phyloP scores from a whole-genome alignment of 805 yeast genomes.

The Kazachstania bromeliacearum region DNA sequence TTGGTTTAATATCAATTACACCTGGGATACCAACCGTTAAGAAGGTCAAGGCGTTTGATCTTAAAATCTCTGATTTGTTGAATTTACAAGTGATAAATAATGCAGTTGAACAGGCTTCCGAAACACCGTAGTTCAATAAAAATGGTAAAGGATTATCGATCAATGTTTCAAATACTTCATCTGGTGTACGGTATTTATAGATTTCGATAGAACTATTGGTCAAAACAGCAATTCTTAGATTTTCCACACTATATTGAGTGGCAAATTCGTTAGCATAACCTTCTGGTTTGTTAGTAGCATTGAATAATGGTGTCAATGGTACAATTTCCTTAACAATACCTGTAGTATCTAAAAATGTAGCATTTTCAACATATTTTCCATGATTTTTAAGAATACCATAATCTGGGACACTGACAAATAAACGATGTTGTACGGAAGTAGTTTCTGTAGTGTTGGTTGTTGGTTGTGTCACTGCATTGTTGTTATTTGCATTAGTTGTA shows the following conservation, averaged over 20 bases:
- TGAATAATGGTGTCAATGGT: conserved; percentile 59
- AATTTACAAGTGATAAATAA: conserved; percentile 73
- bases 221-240: conserved; percentile 69
- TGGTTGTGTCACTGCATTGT: not conserved
- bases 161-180: conserved; percentile 59
- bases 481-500: not conserved
- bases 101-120: conserved; percentile 86
- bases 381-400: conserved; percentile 72
- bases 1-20: conserved; percentile 35
- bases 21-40: conserved; percentile 37
- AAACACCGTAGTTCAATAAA: conserved; percentile 69
- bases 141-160: conserved; percentile 64
- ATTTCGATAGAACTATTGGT: conserved; percentile 72
- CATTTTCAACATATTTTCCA: conserved; percentile 67
- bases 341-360: conserved; percentile 57
- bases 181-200: conserved; percentile 72
- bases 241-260: conserved; percentile 62
- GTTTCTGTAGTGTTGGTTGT: not conserved
- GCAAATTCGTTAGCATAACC: conserved; percentile 85
- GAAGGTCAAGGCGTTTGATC: conserved; percentile 36
- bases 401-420: conserved; percentile 75
- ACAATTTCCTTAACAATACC: conserved; percentile 63
- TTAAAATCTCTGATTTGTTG: conserved; percentile 44
- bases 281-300: conserved; percentile 62
- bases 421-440: conserved; percentile 28